Conservation (phyloP, 2,329 filamentous ascomycete genomes). For the Sarocladium oryzae region DNA sequence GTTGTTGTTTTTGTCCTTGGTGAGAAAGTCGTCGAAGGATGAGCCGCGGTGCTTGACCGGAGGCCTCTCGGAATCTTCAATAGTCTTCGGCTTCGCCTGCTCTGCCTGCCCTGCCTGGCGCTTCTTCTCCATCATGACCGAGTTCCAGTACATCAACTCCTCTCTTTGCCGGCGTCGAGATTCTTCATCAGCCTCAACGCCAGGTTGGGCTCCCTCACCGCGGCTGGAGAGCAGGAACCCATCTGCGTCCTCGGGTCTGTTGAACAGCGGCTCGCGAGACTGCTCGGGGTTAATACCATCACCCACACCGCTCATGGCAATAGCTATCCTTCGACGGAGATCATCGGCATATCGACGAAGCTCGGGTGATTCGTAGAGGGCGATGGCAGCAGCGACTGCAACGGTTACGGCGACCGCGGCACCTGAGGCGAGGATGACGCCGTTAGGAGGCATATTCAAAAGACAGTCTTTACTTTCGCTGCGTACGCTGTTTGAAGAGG, state of each 20-base stretch:
- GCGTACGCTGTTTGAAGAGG: not conserved
- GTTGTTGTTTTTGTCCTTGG: conserved; percentile 32
- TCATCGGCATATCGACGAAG: conserved; percentile 55
- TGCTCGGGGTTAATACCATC: conserved; percentile 45
- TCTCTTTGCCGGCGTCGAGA: conserved; percentile 54
- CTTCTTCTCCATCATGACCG: conserved; percentile 43
- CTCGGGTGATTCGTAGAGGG: conserved; percentile 59
- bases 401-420: conserved; percentile 52
- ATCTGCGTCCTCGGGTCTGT: conserved; percentile 59
- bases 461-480: not conserved
- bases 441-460: conserved; percentile 46
- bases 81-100: conserved; percentile 1
- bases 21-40: conserved; percentile 55
- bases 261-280: conserved; percentile 49
- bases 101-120: conserved; percentile 24
- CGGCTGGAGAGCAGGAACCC: conserved; percentile 51
- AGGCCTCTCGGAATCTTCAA: not conserved
- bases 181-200: conserved; percentile 57
- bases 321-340: conserved; percentile 53
- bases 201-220: conserved; percentile 32
- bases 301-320: conserved; percentile 53
- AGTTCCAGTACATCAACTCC: conserved; percentile 61
- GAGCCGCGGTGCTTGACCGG: conserved; percentile 23
- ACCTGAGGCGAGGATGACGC: conserved; percentile 46
- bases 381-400: conserved; percentile 50